Base-by-base conservation (phyloP, 2,329 filamentous ascomycete genomes). In the Trichoderma atroviride region DNA sequence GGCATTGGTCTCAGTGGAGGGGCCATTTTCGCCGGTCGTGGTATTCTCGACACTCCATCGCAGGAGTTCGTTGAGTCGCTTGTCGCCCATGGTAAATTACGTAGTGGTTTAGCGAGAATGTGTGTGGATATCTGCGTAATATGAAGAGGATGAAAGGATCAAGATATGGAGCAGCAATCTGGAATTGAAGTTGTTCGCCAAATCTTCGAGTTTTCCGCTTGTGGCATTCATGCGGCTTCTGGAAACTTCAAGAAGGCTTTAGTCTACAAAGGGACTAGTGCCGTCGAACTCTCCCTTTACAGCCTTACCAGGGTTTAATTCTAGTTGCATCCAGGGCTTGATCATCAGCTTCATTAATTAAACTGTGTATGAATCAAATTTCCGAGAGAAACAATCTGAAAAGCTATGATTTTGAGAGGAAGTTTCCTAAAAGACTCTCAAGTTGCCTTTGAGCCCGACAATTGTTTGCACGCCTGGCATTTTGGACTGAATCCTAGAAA, bases 1-100 rank as follows among this genome's bases (percentile, higher is more conserved):
- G 40, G 78, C 75, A n/a, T 77, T 73, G 40, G 78, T 71, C 72
- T 76, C 72, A 29, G 77, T 71, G 40, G 75, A 50, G 33, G 76
- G 71, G 64, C 76, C 77, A 59, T 75, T 74, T 43, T 69, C 76
- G 35, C 76, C 74, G 31, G 79, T 78, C 24, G 82, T 80, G 78
- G 82, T 80, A 78, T 86, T 84, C 75, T 86, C 81, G 75, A 87
- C 85, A 75, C 89, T 86, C 92, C 92, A 96, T 86, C 92, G 91
- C 71, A 96, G 88, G 79, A 95, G 89, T 68, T 89, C 86, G 82
- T 92, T 94, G 78, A 95, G 85, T 73, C 86, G 80, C 70, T 84
- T 79, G 86, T 89, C 81, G 71, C 70, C 65, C 69, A 70, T 70
- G 55, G 5, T 66, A 37, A 59, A 43, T 59, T 68, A 0, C 73